These are phyloP conservation scores for Ustilago crameri DNA, from an alignment of 1,284 basidiomycete genomes.

Conservation along the genomic window DNA sequence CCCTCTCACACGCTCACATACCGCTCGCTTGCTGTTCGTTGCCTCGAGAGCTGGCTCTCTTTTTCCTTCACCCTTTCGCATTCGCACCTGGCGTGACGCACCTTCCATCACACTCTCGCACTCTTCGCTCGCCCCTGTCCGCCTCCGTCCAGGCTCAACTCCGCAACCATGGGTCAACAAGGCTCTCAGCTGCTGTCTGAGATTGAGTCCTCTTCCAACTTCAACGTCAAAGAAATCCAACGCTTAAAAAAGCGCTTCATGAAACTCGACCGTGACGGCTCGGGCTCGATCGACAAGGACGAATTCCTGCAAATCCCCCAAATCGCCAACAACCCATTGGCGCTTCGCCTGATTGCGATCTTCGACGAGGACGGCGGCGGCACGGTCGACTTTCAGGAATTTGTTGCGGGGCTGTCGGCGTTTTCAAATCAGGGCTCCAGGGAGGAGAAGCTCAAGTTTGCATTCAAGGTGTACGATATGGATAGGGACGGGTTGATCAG, in stretches of 20 bases:
- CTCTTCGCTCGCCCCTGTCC: too few species aligned
- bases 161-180: slow-evolving; percentile 70
- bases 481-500: slow-evolving; percentile 96
- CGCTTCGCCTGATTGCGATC: slow-evolving; percentile 97
- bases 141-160: neutral
- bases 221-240: slow-evolving; percentile 69
- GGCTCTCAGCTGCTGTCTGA: slow-evolving; percentile 92
- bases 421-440: slow-evolving; percentile 95
- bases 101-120: neutral
- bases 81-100: slow-evolving; percentile 2
- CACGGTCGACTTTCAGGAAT: slow-evolving; percentile 98
- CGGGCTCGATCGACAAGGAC: slow-evolving; percentile 96
- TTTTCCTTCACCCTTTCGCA: slow-evolving; percentile 4
- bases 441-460: slow-evolving; percentile 95
- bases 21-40: neutral
- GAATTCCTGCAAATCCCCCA: slow-evolving; percentile 99
- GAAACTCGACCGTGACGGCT: slow-evolving; percentile 98
- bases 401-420: slow-evolving; percentile 94
- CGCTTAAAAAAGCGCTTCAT: slow-evolving; percentile 98
- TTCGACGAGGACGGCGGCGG: slow-evolving; percentile 99
- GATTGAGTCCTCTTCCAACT: slow-evolving; percentile 91
- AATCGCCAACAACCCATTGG: slow-evolving; percentile 96
- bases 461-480: slow-evolving; percentile 99
- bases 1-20: neutral
- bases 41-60: slow-evolving; percentile 7